Evolutionary conservation across 2,329 filamentous ascomycete genomes (phyloP).

Genomic region (Lecanicillium sp.): DNA sequence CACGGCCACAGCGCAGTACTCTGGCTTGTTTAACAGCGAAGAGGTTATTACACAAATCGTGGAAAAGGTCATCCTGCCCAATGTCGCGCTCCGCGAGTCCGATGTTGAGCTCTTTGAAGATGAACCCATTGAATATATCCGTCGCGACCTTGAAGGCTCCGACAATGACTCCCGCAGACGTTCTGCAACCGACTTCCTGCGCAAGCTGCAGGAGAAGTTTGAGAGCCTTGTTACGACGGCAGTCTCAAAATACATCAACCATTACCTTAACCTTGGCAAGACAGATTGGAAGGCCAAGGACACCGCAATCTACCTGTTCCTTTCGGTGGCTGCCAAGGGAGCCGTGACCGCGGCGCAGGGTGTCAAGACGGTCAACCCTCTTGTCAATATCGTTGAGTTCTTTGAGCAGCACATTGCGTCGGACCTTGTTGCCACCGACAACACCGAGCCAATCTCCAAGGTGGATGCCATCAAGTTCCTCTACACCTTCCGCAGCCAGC

Average conservation of each 20-base stretch:
- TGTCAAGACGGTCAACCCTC: slow-evolving; percentile 81
- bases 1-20: slow-evolving; percentile 69
- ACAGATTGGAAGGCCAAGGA: slow-evolving; percentile 96
- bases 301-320: slow-evolving; percentile 94
- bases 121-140: slow-evolving; percentile 97
- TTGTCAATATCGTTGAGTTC: slow-evolving; percentile 86
- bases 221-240: slow-evolving; percentile 77
- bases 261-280: slow-evolving; percentile 75
- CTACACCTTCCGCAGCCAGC: slow-evolving; percentile 91
- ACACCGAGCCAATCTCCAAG: slow-evolving; percentile 77
- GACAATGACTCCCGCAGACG: slow-evolving; percentile 89
- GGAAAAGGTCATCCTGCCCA: slow-evolving; percentile 92
- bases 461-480: slow-evolving; percentile 98
- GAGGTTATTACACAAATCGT: slow-evolving; percentile 77
- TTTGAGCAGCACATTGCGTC: slow-evolving; percentile 87
- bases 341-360: slow-evolving; percentile 80
- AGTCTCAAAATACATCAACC: slow-evolving; percentile 79
- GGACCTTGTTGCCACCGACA: slow-evolving; percentile 68
- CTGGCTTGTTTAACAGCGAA: slow-evolving; percentile 77
- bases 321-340: slow-evolving; percentile 89
- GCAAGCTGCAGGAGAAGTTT: slow-evolving; percentile 82
- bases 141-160: slow-evolving; percentile 88
- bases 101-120: slow-evolving; percentile 96
- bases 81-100: slow-evolving; percentile 83
- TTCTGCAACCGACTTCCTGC: slow-evolving; percentile 89